A percentile compares a stretch with the other conserved stretches of the same genome.
Conservation (phyloP, 345 rosid genomes). For the Brassica nigra region DNA sequence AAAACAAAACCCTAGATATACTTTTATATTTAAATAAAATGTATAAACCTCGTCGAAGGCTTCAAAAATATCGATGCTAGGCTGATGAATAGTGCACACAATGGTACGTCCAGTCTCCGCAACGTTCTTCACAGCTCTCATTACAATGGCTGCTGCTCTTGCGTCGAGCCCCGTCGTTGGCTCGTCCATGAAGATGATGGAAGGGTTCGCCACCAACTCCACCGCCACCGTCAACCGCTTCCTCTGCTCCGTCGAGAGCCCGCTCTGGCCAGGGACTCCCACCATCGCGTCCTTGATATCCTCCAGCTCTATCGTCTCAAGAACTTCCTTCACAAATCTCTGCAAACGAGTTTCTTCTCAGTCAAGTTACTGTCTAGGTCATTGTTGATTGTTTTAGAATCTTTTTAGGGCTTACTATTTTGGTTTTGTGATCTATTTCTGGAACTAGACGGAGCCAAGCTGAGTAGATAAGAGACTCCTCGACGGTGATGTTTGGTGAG, state of each 20-base stretch:
- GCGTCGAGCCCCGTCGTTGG: constrained; percentile 91
- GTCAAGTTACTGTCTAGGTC: not conserved
- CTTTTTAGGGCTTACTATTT: constrained; percentile 45
- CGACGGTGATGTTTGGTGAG: constrained; percentile 68
- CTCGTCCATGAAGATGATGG: constrained; percentile 85
- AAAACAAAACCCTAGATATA: not conserved
- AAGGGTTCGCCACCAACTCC: constrained; percentile 82
- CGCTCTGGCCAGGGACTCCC: constrained; percentile 60
- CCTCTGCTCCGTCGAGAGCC: constrained; percentile 82
- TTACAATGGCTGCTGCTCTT: constrained; percentile 82
- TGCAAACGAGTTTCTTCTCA: constrained; percentile 19
- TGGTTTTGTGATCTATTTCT: constrained; percentile 53
- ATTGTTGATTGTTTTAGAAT: constrained; percentile 8
- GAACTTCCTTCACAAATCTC: constrained; percentile 74
- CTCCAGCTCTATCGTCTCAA: constrained; percentile 74
- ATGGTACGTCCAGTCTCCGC: constrained; percentile 79
- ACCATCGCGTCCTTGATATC: constrained; percentile 68
- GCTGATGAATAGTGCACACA: constrained; percentile 90
- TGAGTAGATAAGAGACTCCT: constrained; percentile 71
- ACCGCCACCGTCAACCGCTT: constrained; percentile 77
- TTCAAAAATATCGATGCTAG: constrained; percentile 83
- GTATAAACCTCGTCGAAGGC: constrained; percentile 67
- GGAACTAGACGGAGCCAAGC: constrained; percentile 81
- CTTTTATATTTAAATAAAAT: not conserved
- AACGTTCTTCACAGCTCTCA: constrained; percentile 79